Percentiles rank a stretch among this genome's conserved stretches.
Evolutionary conservation across 2,329 filamentous ascomycete species (phyloP).

Genomic region (Penicillium concentricum): DNA sequence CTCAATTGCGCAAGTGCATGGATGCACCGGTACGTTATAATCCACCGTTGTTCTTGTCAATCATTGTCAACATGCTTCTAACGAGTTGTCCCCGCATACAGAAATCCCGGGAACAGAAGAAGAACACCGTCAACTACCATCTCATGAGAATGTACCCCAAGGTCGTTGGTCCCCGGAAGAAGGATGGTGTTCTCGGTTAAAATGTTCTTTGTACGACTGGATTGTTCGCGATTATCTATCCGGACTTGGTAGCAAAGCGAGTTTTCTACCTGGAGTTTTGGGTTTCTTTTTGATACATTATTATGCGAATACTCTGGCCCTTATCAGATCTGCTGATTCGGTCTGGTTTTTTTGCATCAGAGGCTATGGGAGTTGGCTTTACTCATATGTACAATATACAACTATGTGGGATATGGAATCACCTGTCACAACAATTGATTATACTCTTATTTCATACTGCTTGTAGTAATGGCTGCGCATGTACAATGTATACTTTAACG

Average conservation of each 20-base stretch:
- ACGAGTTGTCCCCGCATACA: constrained; percentile 31
- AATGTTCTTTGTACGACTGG: constrained; percentile 4
- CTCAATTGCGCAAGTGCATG: constrained; percentile 69
- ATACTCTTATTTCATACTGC: constrained; percentile 12
- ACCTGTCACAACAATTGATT: constrained; percentile 21
- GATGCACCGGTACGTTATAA: constrained; percentile 66
- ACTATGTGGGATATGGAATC: constrained; percentile 19
- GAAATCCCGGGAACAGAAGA: constrained; percentile 59
- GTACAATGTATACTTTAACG: too few species aligned
- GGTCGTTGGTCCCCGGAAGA: constrained; percentile 69
- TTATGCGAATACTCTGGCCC: constrained; percentile 1
- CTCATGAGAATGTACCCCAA: constrained; percentile 73
- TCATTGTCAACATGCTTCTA: neutral
- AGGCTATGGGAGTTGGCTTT: constrained; percentile 21
- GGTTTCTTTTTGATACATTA: constrained; percentile 15
- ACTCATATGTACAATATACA: constrained; percentile 31
- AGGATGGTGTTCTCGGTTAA: constrained; percentile 48
- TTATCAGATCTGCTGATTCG: constrained; percentile 9
- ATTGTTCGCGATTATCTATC: neutral
- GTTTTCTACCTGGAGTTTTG: constrained; percentile 19
- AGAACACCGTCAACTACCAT: constrained; percentile 89
- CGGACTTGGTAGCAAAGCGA: constrained; percentile 7
- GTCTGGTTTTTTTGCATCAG: constrained; percentile 12
- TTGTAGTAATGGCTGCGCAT: too few species aligned
- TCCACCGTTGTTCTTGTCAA: constrained; percentile 1